Percentiles rank a stretch among this genome's conserved stretches.
Conservation (phyloP, 2,329 filamentous ascomycete species). For the Colletotrichum tabaci region DNA sequence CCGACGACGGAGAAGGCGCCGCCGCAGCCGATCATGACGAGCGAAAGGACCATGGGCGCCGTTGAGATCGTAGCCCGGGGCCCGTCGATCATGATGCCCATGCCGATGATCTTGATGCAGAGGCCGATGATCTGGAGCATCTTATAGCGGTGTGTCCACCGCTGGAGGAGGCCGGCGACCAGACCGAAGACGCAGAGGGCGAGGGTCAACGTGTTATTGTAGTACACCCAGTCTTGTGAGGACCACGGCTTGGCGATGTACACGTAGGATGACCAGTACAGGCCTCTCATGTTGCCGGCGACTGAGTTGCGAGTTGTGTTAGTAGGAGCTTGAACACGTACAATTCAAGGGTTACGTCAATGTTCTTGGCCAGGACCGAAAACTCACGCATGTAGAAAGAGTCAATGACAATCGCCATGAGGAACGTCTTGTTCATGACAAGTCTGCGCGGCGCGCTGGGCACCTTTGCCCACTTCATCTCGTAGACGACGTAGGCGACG, state of each 20-base stretch:
- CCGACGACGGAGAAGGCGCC: conserved; percentile 40
- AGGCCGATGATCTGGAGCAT: conserved; percentile 43
- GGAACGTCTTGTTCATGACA: conserved; percentile 40
- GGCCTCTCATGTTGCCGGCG: conserved; percentile 34
- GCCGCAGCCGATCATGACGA: conserved; percentile 80
- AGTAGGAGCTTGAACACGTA: not conserved
- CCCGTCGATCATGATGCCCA: conserved; percentile 45
- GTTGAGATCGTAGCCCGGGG: conserved; percentile 30
- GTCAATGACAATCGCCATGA: conserved; percentile 39
- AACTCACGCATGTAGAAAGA: conserved; percentile 37
- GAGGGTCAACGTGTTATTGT: conserved; percentile 38
- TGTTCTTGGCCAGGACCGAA: too few relatives aligned
- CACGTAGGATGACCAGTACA: conserved; percentile 39
- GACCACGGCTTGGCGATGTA: conserved; percentile 39
- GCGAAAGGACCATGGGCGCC: conserved; percentile 76
- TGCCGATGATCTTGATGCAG: conserved; percentile 47
- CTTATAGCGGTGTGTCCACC: conserved; percentile 39
- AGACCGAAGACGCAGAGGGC: conserved; percentile 37
- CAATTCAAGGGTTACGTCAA: too few relatives aligned
- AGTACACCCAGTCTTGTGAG: conserved; percentile 39
- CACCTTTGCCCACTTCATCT: conserved; percentile 52
- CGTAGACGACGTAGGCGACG: conserved; percentile 62
- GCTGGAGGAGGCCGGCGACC: conserved; percentile 31
- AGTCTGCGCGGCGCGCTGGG: conserved; percentile 36
- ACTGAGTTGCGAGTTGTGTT: conserved; percentile 9